Evolutionary conservation across 768 basidiomycete genomes (phyloP).

Genomic region (Suillus sp.): DNA sequence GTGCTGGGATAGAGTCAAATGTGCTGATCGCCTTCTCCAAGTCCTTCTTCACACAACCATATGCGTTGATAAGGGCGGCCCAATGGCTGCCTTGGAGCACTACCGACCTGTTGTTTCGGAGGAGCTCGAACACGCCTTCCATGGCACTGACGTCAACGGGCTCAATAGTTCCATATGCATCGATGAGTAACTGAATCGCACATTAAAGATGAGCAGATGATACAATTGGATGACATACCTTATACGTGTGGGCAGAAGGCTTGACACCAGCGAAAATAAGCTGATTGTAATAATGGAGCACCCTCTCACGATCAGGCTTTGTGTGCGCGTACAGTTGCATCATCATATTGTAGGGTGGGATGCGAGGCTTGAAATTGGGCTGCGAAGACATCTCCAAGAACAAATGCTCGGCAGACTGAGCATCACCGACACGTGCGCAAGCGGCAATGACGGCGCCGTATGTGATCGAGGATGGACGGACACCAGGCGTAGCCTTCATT

Average conservation of each 20-base stretch:
- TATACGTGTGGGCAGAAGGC: slow-evolving; percentile 93
- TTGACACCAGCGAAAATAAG: slow-evolving; percentile 60
- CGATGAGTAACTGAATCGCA: slow-evolving; percentile 70
- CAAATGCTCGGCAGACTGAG: slow-evolving; percentile 73
- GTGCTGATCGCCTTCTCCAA: slow-evolving; percentile 71
- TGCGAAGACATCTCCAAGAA: slow-evolving; percentile 83
- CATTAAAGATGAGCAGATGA: slow-evolving; percentile 6
- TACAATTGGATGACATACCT: slow-evolving; percentile 47
- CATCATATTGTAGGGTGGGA: slow-evolving; percentile 98
- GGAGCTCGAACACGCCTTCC: slow-evolving; percentile 71
- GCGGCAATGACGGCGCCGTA: slow-evolving; percentile 95
- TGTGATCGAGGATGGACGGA: slow-evolving; percentile 81
- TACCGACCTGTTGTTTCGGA: slow-evolving; percentile 39
- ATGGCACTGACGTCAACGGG: slow-evolving; percentile 75
- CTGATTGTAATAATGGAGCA: slow-evolving; percentile 72
- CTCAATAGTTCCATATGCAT: slow-evolving; percentile 84
- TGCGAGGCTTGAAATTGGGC: slow-evolving; percentile 78
- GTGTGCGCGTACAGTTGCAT: slow-evolving; percentile 94
- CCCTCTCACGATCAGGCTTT: slow-evolving; percentile 81
- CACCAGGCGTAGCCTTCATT: slow-evolving; percentile 65
- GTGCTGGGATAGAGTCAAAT: slow-evolving; percentile 75
- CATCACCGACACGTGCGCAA: slow-evolving; percentile 91
- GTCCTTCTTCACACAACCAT: slow-evolving; percentile 79
- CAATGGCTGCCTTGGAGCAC: slow-evolving; percentile 60
- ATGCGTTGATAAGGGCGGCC: slow-evolving; percentile 86